Evolutionary conservation across 345 rosid species (phyloP), one percentile per base, ranked within the genome.

Genomic region (Aegle marmelos): DNA sequence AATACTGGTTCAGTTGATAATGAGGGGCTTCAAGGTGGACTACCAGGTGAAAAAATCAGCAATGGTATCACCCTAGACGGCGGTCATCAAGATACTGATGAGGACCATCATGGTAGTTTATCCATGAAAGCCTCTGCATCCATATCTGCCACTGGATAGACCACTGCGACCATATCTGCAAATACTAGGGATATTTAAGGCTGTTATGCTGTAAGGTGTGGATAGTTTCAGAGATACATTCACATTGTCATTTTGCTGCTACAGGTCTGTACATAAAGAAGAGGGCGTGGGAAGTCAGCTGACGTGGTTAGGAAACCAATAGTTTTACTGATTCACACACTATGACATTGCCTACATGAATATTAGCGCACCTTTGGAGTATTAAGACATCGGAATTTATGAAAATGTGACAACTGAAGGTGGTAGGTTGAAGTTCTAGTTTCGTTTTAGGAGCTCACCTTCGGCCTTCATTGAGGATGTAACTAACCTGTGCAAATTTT

Each of bases 251-350:
- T 73, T 62, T 69, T 69, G 76, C 83, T 58, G 68, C 72, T 54
- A 79, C 56, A 34, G 78, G 48, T 79, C 68, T 84, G 84, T 89
- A 84, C 84, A 87, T 85, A 89, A 76, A 78, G 76, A 53, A 70
- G 82, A 75, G 76, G 73, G 78, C 57, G 57, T 66, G 70, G 74
- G 68, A 78, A 78, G 76, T 75, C 36, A 54, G 56, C 71, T 70
- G 66, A 59, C 72, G 10, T 64, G 87, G 81, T 70, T 65, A 58
- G 72, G 39, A 62, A 65, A 68, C 82, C 80, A 9, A 56, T 82
- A 73, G 57, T 79, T 77, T 79, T 80, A 77, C 76, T 45, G 39
- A 75, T 76, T 67, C 6, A 24, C 72, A 78, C 68, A 22, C 68
- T 37, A 9, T 60, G 22, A 34, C 71, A 63, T 69, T 63, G 80